A percentile compares a stretch with the other conserved stretches of the same genome.
phyloP scores from a whole-genome alignment of 2,329 filamentous ascomycete genomes.

The Cryphonectria nitschkei region DNA sequence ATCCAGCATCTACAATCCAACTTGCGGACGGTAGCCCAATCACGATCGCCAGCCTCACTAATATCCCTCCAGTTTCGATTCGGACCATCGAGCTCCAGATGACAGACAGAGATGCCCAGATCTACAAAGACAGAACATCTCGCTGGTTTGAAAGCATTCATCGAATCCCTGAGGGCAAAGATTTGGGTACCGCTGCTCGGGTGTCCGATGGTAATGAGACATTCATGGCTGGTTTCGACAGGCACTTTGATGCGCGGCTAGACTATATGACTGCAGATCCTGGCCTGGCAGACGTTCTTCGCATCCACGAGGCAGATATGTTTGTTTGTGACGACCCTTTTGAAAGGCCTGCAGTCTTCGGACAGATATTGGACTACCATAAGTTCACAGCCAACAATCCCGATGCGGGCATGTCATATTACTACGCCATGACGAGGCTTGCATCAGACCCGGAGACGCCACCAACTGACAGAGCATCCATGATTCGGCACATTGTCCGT shows the following conservation, averaged over 20 bases:
- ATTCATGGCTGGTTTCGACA: background rate
- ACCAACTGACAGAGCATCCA: background rate
- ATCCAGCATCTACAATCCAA: background rate
- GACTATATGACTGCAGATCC: background rate
- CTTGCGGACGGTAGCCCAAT: background rate
- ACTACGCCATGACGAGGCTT: constrained; percentile 1
- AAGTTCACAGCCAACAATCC: background rate
- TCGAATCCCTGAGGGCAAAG: background rate
- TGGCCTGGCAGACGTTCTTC: background rate
- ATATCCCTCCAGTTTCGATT: constrained; percentile 1
- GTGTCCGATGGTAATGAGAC: constrained; percentile 8
- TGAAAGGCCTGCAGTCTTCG: background rate
- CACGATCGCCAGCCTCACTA: background rate
- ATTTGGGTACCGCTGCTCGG: background rate
- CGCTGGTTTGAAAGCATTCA: background rate
- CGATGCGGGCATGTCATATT: constrained; percentile 18
- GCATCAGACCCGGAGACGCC: background rate
- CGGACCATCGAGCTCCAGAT: background rate
- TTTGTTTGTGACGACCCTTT: background rate
- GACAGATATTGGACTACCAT: background rate
- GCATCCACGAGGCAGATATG: background rate
- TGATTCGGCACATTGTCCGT: constrained; percentile 6
- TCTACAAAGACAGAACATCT: background rate
- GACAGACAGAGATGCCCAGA: background rate
- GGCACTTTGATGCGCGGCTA: background rate